Conservation (phyloP, 805 yeast species). For the Candida oleophila region DNA sequence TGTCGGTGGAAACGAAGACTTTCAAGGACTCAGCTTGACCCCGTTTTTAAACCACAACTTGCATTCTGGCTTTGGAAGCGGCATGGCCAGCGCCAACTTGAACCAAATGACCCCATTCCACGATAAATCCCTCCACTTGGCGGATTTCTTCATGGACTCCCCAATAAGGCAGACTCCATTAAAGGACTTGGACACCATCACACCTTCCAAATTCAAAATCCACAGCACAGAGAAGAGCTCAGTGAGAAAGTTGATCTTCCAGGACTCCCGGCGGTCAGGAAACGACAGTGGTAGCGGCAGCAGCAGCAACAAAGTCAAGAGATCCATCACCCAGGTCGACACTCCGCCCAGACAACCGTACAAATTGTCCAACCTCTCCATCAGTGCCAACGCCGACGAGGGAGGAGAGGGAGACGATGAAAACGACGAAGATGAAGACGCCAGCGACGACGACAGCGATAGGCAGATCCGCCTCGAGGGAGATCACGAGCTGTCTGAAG, state of each 20-base stretch:
- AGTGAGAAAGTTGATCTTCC: constrained; percentile 17
- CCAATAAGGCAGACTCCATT: constrained; percentile 38
- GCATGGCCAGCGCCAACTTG: constrained; percentile 10
- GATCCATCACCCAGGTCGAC: constrained; percentile 35
- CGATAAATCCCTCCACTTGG: constrained; percentile 39
- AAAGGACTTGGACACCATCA: constrained; percentile 36
- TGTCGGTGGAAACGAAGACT: constrained; percentile 14
- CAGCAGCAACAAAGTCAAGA: constrained; percentile 22
- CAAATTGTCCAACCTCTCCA: constrained; percentile 19
- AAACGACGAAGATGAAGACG: constrained; percentile 16
- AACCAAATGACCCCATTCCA: constrained; percentile 40
- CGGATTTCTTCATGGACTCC: constrained; percentile 46
- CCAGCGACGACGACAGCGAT: constrained; percentile 9
- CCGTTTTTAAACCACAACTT: constrained; percentile 39
- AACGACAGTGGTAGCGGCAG: neutral
- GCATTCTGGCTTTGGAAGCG: constrained; percentile 7
- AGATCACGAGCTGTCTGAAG: constrained; percentile 10
- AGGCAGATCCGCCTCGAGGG: constrained; percentile 15
- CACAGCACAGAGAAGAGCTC: constrained; percentile 17
- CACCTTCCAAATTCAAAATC: constrained; percentile 38
- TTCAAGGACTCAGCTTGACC: constrained; percentile 38
- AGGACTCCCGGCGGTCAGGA: constrained; percentile 16
- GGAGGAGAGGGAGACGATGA: constrained; percentile 11
- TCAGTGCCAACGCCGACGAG: constrained; percentile 14
- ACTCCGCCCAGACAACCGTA: constrained; percentile 38